phyloP scores from a whole-genome alignment of 2,329 filamentous ascomycete species.

The Didymella keratinophila region DNA sequence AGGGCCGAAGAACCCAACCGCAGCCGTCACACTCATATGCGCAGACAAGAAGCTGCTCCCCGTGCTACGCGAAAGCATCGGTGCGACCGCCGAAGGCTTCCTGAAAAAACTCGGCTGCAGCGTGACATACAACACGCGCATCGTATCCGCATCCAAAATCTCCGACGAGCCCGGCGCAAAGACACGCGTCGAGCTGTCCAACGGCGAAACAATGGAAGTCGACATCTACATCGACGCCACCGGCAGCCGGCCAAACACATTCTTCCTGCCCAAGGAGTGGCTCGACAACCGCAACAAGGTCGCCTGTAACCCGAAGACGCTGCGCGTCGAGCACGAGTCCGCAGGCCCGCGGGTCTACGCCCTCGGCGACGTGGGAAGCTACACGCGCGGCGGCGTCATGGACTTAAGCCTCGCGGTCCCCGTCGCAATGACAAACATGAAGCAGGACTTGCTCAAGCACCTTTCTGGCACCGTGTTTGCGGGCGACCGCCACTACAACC shows the following conservation, averaged over 20 bases:
- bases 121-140: constrained; percentile 52
- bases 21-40: constrained; percentile 56
- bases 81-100: constrained; percentile 56
- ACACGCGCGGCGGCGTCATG: constrained; percentile 56
- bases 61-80: constrained; percentile 53
- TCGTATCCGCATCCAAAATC: constrained; percentile 38
- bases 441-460: constrained; percentile 54
- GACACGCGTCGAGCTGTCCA: constrained; percentile 51
- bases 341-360: constrained; percentile 57
- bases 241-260: constrained; percentile 61
- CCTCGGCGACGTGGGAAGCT: constrained; percentile 59
- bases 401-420: constrained; percentile 54
- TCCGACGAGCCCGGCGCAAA: constrained; percentile 51
- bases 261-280: constrained; percentile 60
- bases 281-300: constrained; percentile 60
- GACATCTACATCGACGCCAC: constrained; percentile 65
- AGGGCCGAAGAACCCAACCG: constrained; percentile 51
- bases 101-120: constrained; percentile 59
- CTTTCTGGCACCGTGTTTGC: constrained; percentile 35
- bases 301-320: constrained; percentile 56
- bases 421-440: constrained; percentile 56
- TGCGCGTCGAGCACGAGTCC: constrained; percentile 55
- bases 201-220: constrained; percentile 58
- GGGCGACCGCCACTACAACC: constrained; percentile 44
- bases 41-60: constrained; percentile 56